Conservation (phyloP, 2,329 filamentous ascomycete genomes). For the Apiospora aurea region DNA sequence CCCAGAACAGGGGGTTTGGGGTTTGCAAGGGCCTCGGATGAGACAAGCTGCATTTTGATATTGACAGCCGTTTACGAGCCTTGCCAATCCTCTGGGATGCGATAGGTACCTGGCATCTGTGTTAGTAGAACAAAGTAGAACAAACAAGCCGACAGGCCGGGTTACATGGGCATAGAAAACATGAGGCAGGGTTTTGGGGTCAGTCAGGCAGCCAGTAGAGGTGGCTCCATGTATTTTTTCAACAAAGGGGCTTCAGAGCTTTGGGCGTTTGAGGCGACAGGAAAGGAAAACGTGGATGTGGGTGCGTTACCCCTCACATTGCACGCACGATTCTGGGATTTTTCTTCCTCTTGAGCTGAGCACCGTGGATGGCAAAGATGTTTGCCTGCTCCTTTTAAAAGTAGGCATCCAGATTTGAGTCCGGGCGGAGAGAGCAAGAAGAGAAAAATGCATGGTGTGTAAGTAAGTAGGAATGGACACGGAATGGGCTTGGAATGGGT, state of each 20-base stretch:
- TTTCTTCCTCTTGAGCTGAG: not conserved
- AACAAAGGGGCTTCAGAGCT: slow-evolving; percentile 57
- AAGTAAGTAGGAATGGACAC: no score
- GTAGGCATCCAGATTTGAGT: not conserved
- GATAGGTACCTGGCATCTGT: not conserved
- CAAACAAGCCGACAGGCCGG: not conserved
- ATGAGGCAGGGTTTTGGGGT: slow-evolving; percentile 5
- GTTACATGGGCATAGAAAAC: not conserved
- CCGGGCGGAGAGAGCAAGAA: not conserved
- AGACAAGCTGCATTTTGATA: not conserved
- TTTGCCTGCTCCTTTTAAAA: not conserved
- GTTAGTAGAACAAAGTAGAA: not conserved
- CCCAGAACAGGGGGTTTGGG: not conserved
- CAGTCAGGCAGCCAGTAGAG: not conserved
- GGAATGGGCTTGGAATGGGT: not conserved
- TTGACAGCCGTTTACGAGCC: not conserved
- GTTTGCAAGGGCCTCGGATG: not conserved
- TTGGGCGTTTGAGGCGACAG: slow-evolving; percentile 50
- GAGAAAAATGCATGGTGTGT: not conserved
- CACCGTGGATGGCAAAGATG: not conserved
- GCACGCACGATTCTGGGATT: no score
- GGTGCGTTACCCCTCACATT: no score
- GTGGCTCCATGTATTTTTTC: slow-evolving; percentile 44
- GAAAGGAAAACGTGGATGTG: slow-evolving; percentile 41
- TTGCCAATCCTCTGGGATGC: not conserved